A percentile compares a stretch with the other conserved stretches of the same genome.
Conservation (phyloP, 2,329 filamentous ascomycete species). For the Fusarium denticulatum region DNA sequence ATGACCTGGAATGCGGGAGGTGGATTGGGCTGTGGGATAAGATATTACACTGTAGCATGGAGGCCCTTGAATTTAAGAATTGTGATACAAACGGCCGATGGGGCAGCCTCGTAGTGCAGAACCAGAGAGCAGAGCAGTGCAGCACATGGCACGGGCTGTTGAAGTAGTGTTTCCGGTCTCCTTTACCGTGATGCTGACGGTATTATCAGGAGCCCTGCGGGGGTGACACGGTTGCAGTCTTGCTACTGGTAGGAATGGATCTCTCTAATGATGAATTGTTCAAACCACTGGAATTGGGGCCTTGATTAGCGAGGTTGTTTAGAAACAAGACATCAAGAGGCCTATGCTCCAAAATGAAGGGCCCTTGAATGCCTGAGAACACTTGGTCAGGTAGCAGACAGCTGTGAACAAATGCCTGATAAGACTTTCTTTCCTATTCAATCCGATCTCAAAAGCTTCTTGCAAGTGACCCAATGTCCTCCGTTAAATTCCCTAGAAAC, state of each 20-base stretch:
- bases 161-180: not conserved
- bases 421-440: not conserved
- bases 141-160: not conserved
- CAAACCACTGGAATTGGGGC: conserved; percentile 1
- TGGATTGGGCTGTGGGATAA: conserved; percentile 22
- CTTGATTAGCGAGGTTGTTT: conserved; percentile 22
- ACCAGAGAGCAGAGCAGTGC: not conserved
- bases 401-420: not conserved
- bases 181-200: conserved; percentile 15
- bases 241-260: not conserved
- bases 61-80: conserved; percentile 21
- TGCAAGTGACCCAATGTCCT: not conserved
- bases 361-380: conserved; percentile 9
- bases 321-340: conserved; percentile 13
- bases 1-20: conserved; percentile 32
- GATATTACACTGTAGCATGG: conserved; percentile 28
- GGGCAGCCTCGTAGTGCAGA: not conserved
- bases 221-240: conserved; percentile 18
- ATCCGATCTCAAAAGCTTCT: not conserved
- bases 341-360: conserved; percentile 26
- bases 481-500: not conserved
- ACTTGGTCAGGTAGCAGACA: not conserved
- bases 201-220: conserved; percentile 17
- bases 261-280: not conserved
- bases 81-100: conserved; percentile 12